Evolutionary conservation across 345 rosid species (phyloP), one percentile per base, ranked within the genome.

Genomic region (Aethionema arabicum): DNA sequence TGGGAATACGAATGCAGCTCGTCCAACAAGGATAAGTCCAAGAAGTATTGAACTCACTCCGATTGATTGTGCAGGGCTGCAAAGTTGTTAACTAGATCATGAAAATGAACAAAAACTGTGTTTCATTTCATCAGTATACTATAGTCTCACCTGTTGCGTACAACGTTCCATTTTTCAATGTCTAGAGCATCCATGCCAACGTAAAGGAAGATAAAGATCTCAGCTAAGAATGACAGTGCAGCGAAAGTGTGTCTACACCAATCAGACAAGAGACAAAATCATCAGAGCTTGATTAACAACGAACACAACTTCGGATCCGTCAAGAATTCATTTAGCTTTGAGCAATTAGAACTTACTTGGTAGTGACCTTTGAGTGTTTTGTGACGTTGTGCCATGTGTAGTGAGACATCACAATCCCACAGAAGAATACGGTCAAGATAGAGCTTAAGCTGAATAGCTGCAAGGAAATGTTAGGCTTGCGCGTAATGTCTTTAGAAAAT

Each of bases 181-280:
- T 93, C 97, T 55, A 93, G 68, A 68, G 98, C 96, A 43, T 92
- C 98, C 99, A 92, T 92, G 41, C 99, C 99, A 72, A 92, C 97
- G 72, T 90, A 93, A 47, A 87, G 96, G 76, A 93, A 93, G 70
- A 93, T 85, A 78, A 90, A 93, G 56, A 90, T 84, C 88, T 93
- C 99, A 12, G 90, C 90, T 59, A 90, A 82, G 67, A 90, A 90
- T 13, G 99, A 93, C 70, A 87, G 57, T 49, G 96, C 87, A 14
- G 97, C 99, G 67, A 92, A 92, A 59, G 95, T 82, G 56, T 87
- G 97, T 83, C 97, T 90, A 77, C 63, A 56, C 57, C 40, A 74
- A 27, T 66, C 15, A 31, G 13, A 27, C 40, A 10, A 59, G 40
- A 42, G 39, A 51, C 6, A 38, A 55, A 9, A 21, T 21, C 27